Percentiles rank a stretch among this genome's conserved stretches.
Conservation (phyloP, 306 rosid species). For the Sechiopsis laciniata region DNA sequence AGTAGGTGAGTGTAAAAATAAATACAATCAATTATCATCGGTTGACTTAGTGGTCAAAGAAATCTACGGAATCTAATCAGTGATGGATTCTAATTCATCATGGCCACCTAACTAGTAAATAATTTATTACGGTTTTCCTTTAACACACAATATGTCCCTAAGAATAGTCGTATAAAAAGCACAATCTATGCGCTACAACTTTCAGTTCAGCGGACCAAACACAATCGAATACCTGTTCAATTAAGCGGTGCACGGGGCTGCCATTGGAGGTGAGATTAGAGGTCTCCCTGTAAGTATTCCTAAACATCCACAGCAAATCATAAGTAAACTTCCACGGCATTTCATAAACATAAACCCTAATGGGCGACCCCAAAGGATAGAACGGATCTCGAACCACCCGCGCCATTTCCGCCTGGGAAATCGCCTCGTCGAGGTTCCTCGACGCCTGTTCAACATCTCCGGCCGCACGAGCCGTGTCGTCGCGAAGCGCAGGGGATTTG, state of each 20-base stretch:
- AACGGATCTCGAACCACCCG: conserved; percentile 44
- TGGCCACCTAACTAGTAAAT: no score
- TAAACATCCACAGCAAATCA: conserved; percentile 70
- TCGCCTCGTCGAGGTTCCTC: conserved; percentile 36
- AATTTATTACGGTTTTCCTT: no score
- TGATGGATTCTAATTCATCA: no score
- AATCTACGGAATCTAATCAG: no score
- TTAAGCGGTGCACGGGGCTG: conserved; percentile 76
- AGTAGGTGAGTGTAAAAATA: no score
- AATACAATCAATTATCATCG: no score
- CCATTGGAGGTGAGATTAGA: conserved; percentile 91
- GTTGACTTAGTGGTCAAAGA: no score
- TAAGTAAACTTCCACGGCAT: conserved; percentile 81
- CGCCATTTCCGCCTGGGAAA: conserved; percentile 26
- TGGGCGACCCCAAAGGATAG: conserved; percentile 41
- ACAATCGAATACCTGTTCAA: background rate
- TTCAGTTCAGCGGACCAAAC: no score
- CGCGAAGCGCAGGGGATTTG: conserved; percentile 14
- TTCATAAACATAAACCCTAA: conserved; percentile 75
- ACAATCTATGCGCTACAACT: no score
- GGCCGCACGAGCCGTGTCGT: background rate
- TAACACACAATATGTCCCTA: no score
- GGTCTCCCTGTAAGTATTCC: conserved; percentile 49
- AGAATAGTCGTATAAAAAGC: no score
- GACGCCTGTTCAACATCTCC: conserved; percentile 19